These are phyloP conservation scores for Chalciporus chontae DNA, from an alignment of 768 basidiomycete genomes.

Conservation along the genomic window DNA sequence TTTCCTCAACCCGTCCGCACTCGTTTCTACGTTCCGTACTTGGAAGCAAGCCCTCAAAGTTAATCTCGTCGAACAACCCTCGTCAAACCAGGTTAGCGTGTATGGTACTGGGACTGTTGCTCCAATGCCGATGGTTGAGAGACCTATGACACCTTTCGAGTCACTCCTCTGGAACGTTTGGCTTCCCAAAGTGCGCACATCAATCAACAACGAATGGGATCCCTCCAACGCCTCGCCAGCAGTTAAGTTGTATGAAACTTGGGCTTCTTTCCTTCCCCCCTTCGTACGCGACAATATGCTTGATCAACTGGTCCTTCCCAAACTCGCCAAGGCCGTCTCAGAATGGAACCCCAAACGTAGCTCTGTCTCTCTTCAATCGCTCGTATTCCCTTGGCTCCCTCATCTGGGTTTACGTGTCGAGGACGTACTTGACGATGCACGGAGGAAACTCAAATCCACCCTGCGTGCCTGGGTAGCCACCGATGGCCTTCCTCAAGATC, in stretches of 20 bases:
- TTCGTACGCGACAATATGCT: constrained; percentile 95
- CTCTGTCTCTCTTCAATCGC: constrained; percentile 59
- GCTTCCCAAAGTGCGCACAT: constrained; percentile 91
- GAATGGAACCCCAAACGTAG: constrained; percentile 74
- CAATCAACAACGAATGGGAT: constrained; percentile 94
- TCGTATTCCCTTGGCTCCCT: constrained; percentile 96
- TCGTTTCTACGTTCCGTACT: constrained; percentile 60
- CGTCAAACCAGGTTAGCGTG: constrained; percentile 47
- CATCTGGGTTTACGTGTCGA: constrained; percentile 81
- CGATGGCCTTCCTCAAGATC: constrained; percentile 73
- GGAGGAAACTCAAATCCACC: constrained; percentile 77
- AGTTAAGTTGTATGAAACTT: constrained; percentile 80
- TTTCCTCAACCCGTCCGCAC: constrained; percentile 64
- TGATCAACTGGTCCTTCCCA: constrained; percentile 93
- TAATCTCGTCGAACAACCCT: constrained; percentile 41
- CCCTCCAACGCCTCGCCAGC: constrained; percentile 70
- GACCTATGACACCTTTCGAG: constrained; percentile 92
- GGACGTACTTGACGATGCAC: constrained; percentile 81
- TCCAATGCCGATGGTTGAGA: constrained; percentile 37
- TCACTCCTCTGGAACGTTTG: constrained; percentile 92
- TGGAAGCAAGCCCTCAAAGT: constrained; percentile 73
- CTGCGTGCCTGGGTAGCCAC: constrained; percentile 71
- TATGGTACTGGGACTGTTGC: constrained; percentile 47
- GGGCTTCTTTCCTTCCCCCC: constrained; percentile 82
- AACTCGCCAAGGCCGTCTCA: constrained; percentile 77